A percentile compares a stretch with the other conserved stretches of the same genome.
Conservation (phyloP, 495 filamentous ascomycete species). For the Neurospora sp. region DNA sequence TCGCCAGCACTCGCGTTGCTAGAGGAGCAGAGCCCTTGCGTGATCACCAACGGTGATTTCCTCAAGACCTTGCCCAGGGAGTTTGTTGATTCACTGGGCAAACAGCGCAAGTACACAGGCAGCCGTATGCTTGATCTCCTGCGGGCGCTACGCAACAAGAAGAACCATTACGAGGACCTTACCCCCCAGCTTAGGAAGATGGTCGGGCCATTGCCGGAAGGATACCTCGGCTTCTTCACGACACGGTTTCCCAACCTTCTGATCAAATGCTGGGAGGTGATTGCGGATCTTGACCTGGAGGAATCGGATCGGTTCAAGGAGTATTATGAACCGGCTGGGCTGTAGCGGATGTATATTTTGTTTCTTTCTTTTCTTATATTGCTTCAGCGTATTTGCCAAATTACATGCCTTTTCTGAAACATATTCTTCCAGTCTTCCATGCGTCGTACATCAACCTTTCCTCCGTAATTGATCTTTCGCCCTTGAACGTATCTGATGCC, state of each 20-base stretch:
- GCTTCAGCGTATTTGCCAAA: not conserved
- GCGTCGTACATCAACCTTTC: not conserved
- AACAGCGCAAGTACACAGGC: conserved; percentile 92
- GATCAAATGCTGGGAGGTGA: conserved; percentile 66
- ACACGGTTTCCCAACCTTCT: conserved; percentile 70
- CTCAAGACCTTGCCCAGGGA: conserved; percentile 61
- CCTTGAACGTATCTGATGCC: not conserved
- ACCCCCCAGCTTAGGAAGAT: conserved; percentile 64
- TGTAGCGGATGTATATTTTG: not conserved
- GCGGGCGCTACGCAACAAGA: conserved; percentile 89
- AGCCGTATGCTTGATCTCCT: conserved; percentile 73
- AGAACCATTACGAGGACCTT: conserved; percentile 89
- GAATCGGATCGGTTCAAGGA: conserved; percentile 63
- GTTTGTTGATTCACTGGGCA: conserved; percentile 79
- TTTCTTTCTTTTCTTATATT: not conserved
- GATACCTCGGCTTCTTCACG: conserved; percentile 83
- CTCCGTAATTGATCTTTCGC: not conserved
- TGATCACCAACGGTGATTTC: conserved; percentile 53
- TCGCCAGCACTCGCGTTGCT: conserved; percentile 57
- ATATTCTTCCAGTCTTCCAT: not conserved
- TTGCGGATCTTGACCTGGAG: conserved; percentile 56
- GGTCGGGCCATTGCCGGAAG: conserved; percentile 72
- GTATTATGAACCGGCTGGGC: conserved; percentile 46
- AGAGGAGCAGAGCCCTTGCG: conserved; percentile 26
- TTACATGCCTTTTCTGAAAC: not conserved